Evolutionary conservation across 78 protist species (phyloP).

Genomic region (Bodo saltans): DNA sequence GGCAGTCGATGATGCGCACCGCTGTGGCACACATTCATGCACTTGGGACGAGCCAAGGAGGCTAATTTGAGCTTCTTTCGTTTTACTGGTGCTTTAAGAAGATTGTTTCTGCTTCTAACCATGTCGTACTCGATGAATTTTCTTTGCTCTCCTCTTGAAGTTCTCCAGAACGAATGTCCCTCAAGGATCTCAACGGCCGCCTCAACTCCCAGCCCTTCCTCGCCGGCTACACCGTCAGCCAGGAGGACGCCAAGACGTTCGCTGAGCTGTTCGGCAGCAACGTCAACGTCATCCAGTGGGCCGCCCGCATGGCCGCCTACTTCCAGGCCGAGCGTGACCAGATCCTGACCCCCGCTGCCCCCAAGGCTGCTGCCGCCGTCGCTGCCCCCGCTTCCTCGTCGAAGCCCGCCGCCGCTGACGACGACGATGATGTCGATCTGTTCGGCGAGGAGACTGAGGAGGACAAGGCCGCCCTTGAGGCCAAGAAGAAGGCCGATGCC

Average conservation of each 20-base stretch:
- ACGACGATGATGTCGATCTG: too few species aligned
- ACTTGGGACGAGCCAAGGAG: too few species aligned
- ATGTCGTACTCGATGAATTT: too few species aligned
- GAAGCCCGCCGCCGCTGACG: too few species aligned
- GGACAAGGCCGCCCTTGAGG: conserved; percentile 60
- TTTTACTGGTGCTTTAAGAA: too few species aligned
- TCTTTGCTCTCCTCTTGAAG: too few species aligned
- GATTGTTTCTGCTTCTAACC: too few species aligned
- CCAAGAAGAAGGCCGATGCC: conserved; percentile 35
- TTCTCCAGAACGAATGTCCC: not conserved
- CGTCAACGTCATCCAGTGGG: not conserved
- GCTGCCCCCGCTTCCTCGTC: too few species aligned
- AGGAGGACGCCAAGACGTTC: not conserved
- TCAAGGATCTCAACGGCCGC: not conserved
- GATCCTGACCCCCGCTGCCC: too few species aligned
- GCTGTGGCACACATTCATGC: not conserved
- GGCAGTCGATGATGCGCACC: not conserved
- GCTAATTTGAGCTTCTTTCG: too few species aligned
- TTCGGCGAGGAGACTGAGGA: conserved; percentile 56
- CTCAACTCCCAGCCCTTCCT: not conserved
- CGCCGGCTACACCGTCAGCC: not conserved
- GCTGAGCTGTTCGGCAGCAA: not conserved
- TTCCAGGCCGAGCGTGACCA: not conserved
- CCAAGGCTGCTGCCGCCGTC: too few species aligned
- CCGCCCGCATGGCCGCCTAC: not conserved